Base-by-base conservation (phyloP, 2,329 filamentous ascomycete genomes). In the Atkinsonella texensis region DNA sequence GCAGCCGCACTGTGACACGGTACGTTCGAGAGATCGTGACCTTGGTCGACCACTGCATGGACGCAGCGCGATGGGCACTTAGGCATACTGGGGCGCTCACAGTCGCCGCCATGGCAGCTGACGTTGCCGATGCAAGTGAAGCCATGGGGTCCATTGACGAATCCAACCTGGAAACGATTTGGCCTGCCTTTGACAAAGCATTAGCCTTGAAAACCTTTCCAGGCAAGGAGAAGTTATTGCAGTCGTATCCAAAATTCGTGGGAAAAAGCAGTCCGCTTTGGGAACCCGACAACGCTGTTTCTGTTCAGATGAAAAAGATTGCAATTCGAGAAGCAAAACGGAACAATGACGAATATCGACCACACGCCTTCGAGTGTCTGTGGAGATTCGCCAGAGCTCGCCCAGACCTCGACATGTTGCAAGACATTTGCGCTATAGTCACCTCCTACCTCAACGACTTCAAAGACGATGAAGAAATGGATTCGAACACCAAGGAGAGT, bases 201-300 rank as follows among this genome's bases (percentile, higher is more conserved):
- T 70, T 97, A 41, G 79, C 81, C 2, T 81, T 95, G 12, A 97
- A 96, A 74, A 95, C 90, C 0, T 98, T 95, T 75, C 78, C 85
- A 0, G 89, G 89, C 20, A 98, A 98, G 64, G 89, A 96, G 68
- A 83, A 81, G 58, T 79, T 98, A 33, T 74, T 97, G 2, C 76
- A 82, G 43, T 84, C 87, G 6, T 89, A 93, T 65, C 84, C 89
- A 4, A 78, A 81, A 53, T 93, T 97, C 59, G 81, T 86, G 0
- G 76, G 80, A 60, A 80, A 83, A 55, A 79, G 79, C 0, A 76
- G 75, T 56, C 66, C 66, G 8, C 70, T 87, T 32, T 83, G 81
- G 73, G 68, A 72, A 46, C 65, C 66, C 6, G 77, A 84, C 56
- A 55, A 63, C 0, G 62, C 63, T 10, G 68, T 87, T 23, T 76